Conservation (phyloP, 768 basidiomycete species). For the Xerocomus brunneocitrinus region DNA sequence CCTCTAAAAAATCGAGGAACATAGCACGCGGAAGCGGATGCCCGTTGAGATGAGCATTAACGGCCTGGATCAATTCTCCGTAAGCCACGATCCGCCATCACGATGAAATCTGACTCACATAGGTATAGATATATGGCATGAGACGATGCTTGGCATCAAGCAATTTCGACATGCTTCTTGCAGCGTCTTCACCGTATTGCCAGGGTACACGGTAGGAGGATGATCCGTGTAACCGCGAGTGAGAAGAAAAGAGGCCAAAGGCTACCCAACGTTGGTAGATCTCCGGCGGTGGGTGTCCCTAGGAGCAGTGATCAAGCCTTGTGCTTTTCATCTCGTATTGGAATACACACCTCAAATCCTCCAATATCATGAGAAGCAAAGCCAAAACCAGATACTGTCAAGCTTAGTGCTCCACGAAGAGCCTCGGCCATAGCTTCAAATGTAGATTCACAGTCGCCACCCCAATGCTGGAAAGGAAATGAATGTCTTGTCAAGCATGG, state of each 20-base stretch:
- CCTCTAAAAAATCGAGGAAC: conserved; percentile 61
- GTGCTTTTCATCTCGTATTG: background rate
- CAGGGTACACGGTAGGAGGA: conserved; percentile 74
- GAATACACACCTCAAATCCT: conserved; percentile 55
- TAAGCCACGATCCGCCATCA: background rate
- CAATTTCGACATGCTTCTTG: conserved; percentile 56
- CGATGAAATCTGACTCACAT: conserved; percentile 33
- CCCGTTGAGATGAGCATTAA: conserved; percentile 46
- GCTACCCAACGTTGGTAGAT: conserved; percentile 76
- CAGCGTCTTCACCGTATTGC: conserved; percentile 70
- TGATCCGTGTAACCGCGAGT: conserved; percentile 70
- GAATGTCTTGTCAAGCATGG: background rate
- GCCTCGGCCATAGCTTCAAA: conserved; percentile 79
- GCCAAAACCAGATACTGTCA: conserved; percentile 65
- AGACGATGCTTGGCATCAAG: conserved; percentile 62
- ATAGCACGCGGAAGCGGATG: conserved; percentile 60
- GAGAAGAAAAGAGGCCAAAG: conserved; percentile 72
- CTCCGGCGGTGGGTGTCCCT: conserved; percentile 63
- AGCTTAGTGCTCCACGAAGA: conserved; percentile 58
- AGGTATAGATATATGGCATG: conserved; percentile 67
- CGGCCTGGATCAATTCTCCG: conserved; percentile 36
- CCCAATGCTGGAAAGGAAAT: conserved; percentile 51
- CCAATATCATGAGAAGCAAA: conserved; percentile 76
- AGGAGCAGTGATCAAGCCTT: background rate
- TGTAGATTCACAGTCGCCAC: conserved; percentile 72